phyloP scores from a whole-genome alignment of 2,329 filamentous ascomycete genomes.

The Microdochium trichocladiopsis region DNA sequence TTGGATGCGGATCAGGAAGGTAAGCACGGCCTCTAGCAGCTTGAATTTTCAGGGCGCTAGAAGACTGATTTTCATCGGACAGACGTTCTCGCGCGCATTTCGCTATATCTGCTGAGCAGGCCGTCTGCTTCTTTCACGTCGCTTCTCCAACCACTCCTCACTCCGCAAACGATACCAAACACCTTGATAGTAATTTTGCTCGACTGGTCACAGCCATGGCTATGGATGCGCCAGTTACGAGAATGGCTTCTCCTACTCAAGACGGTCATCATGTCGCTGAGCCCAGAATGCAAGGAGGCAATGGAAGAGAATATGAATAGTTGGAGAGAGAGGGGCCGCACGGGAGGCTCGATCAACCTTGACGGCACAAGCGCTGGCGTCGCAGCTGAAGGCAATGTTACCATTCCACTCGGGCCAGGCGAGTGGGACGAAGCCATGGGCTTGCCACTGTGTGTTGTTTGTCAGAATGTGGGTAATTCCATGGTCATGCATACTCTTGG shows the following conservation, averaged over 20 bases:
- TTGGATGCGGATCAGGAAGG: slow-evolving; percentile 91
- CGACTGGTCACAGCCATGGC: slow-evolving; percentile 91
- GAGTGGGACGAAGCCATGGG: slow-evolving; percentile 91
- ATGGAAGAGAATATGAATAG: slow-evolving; percentile 81
- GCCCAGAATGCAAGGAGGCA: slow-evolving; percentile 68
- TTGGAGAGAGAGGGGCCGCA: slow-evolving; percentile 71
- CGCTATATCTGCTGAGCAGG: slow-evolving; percentile 80
- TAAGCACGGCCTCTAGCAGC: no score
- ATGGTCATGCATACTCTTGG: no score
- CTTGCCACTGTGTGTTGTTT: slow-evolving; percentile 86
- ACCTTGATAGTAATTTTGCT: slow-evolving; percentile 87
- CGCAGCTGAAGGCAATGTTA: slow-evolving; percentile 59
- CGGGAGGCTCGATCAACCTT: slow-evolving; percentile 52
- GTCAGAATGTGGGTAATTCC: slow-evolving; percentile 66
- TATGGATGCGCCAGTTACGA: slow-evolving; percentile 82
- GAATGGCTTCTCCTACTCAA: slow-evolving; percentile 84
- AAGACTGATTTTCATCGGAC: no score
- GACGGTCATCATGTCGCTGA: slow-evolving; percentile 66
- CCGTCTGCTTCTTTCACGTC: slow-evolving; percentile 77
- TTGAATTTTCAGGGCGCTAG: no score
- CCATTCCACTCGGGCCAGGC: slow-evolving; percentile 74
- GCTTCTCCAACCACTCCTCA: slow-evolving; percentile 77
- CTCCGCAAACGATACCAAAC: slow-evolving; percentile 74
- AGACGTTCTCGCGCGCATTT: slow-evolving; percentile 88
- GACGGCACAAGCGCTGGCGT: slow-evolving; percentile 50